Evolutionary conservation across 331 rosid species (phyloP), one percentile per base, ranked within the genome.

Genomic region (Phaseolus coccineus): DNA sequence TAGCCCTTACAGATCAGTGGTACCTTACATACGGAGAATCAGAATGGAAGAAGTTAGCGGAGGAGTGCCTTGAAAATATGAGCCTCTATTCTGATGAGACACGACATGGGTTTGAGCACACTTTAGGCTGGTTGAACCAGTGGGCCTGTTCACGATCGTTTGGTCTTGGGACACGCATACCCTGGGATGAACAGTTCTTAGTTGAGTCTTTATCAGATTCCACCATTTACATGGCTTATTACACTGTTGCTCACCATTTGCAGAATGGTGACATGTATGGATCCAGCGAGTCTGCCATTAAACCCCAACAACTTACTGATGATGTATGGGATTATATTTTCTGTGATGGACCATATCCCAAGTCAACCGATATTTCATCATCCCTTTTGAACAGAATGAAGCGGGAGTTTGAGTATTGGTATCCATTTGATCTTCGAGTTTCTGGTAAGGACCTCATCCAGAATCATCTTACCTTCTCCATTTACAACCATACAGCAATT

Each of bases 1-100:
- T 95, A 80, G 98, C 97, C 35, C 94, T 91, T 65, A 95, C 97
- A 15, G 98, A 95, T 87, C 97, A 95, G 85, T 95, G 98, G 98
- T 95, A 91, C 81, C 83, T 95, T 71, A 93, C 91, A 22, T 92
- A 95, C 27, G 99, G 99, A 67, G 97, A 92, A 80, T n/a, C 86
- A 0, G 97, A 91, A 82, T 95, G 97, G 97, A 80, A 52, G 87
- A 89, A 90, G 66, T 55, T 87, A 78, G 88, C 97, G 3, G 94
- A 95, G 80, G 97, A 91, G 77, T 95, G 97, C 84, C 83, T 93
- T 74, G 77, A 96, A 46, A 66, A 31, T 79, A 95, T 95, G 96
- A 85, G 74, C 79, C 51, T 89, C 57, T 91, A 82, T 81, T 87
- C 88, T 31, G 97, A 92, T 13, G 97, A 92, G 89, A 89, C 98